A percentile compares a stretch with the other conserved stretches of the same genome.
Conservation (phyloP, 345 rosid genomes). For the Eucalyptus cloeziana region DNA sequence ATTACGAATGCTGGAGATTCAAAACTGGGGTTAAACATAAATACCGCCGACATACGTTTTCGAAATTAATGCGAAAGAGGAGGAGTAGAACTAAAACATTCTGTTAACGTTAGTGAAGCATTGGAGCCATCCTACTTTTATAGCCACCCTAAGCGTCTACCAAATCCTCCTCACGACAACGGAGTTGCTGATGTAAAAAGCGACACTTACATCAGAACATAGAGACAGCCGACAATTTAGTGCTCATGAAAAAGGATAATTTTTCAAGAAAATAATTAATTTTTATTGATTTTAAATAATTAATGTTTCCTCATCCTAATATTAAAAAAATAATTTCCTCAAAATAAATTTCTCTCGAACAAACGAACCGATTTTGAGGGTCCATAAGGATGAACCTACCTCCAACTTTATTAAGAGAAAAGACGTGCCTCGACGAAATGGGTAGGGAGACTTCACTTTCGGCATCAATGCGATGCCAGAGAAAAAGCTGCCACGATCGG, state of each 20-base stretch:
- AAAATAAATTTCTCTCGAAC: no score
- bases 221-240: not conserved
- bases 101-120: not conserved
- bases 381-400: not conserved
- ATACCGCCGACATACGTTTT: not conserved
- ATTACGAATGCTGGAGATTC: not conserved
- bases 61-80: not conserved
- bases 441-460: not conserved
- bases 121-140: not conserved
- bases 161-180: not conserved
- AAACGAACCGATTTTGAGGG: not conserved
- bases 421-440: no score
- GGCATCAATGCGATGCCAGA: not conserved
- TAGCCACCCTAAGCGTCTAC: accelerated
- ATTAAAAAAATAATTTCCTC: no score
- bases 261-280: no score
- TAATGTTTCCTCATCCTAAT: no score
- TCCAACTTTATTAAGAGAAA: not conserved
- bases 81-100: not conserved
- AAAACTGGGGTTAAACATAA: not conserved
- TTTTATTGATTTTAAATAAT: no score
- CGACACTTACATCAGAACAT: not conserved
- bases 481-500: not conserved
- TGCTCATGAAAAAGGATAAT: not conserved
- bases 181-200: not conserved